Base-by-base conservation (phyloP, 345 rosid species). In the Rubroshorea leprosula region DNA sequence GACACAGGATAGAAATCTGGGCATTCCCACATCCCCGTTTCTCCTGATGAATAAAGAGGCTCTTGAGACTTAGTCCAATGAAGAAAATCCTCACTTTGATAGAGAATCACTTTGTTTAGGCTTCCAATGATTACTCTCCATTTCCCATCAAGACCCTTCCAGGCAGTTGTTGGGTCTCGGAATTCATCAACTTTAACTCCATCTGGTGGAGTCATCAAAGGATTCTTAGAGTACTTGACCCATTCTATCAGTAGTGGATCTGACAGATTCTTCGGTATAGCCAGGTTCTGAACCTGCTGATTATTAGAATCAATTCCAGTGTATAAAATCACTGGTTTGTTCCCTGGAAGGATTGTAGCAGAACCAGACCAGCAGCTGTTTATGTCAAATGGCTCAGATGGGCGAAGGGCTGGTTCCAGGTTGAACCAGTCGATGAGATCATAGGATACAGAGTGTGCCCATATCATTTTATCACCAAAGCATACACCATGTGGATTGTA, bases 331-430 rank as follows among this genome's bases (percentile, higher is more conserved):
- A 81, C 76, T 3, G 88, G 86, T 51, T n/a, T 77, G 13, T 72
- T 69, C 49, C 78, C 80, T 0, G 82, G 78, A 57, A 85, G 82
- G 69, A 81, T 67, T 22, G 91, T 87, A 25, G 67, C 77, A 14
- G 91, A 74, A 54, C 89, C 91, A 5, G 96, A 83, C 81, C 90
- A 85, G 71, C 88, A 83, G 52, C 89, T 76, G 49, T 61, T 80
- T 55, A 64, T 66, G 69, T 89, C 93, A 52, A 26, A 83, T 18
- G 83, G 59, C 65, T 77, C 77, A 0, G 86, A 50, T 5, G 93
- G 93, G 35, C 17, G 9, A 19, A 89, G 73, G 49, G 90, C 93
- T 55, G 56, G 76, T 23, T 69, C 54, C 31, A 89, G 83, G 66
- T 70, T 76, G 56, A 78, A 45, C 94, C 96, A 89, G 4, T 81